Evolutionary conservation across 768 basidiomycete genomes (phyloP).

Genomic region (Tricholoma flavovirens): DNA sequence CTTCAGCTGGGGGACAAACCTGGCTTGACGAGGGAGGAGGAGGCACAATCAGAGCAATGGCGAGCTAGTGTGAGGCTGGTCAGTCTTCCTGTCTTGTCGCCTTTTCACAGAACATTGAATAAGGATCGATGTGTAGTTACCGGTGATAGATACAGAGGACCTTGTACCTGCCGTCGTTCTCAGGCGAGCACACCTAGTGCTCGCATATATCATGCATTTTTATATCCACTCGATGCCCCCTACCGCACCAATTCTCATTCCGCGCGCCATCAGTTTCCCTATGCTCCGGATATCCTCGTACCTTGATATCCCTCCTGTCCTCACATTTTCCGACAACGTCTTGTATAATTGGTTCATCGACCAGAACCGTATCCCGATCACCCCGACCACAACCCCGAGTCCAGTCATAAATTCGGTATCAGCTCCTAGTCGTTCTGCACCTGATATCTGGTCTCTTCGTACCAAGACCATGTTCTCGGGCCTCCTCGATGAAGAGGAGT

Average conservation of each 20-base stretch:
- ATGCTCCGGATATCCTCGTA: constrained; percentile 63
- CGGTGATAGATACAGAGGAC: not conserved
- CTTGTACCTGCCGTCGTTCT: constrained; percentile 33
- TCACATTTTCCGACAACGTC: constrained; percentile 92
- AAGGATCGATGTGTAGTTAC: not conserved
- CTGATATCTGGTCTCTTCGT: constrained; percentile 57
- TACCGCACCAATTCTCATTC: constrained; percentile 53
- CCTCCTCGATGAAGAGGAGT: constrained; percentile 80
- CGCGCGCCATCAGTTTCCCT: constrained; percentile 69
- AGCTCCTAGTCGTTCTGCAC: constrained; percentile 19
- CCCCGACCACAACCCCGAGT: not conserved
- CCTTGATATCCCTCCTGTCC: constrained; percentile 80
- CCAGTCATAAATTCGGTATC: no score
- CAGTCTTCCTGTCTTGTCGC: constrained; percentile 11
- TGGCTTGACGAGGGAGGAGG: constrained; percentile 35
- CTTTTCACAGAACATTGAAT: constrained; percentile 3
- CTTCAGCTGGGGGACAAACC: constrained; percentile 61
- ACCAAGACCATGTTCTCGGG: constrained; percentile 72
- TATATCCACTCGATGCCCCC: constrained; percentile 68
- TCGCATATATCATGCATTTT: constrained; percentile 73
- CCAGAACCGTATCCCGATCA: constrained; percentile 19
- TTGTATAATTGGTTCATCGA: constrained; percentile 76
- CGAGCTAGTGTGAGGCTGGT: constrained; percentile 45
- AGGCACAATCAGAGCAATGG: constrained; percentile 45
- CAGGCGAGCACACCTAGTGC: constrained; percentile 71